Evolutionary conservation across 495 filamentous ascomycete genomes (phyloP).

Genomic region (Endocarpon pusillum): DNA sequence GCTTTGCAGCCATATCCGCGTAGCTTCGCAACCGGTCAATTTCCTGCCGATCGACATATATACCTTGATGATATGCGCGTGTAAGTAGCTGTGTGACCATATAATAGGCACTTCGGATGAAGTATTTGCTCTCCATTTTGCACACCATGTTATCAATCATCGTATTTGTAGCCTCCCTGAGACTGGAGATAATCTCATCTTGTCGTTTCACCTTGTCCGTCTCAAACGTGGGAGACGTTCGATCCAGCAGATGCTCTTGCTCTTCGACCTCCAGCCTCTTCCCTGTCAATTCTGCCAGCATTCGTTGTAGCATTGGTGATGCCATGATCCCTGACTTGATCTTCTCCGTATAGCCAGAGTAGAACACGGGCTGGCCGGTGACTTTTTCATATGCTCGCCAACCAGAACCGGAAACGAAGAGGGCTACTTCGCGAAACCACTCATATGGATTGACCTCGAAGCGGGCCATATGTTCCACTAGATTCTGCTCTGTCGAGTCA

Average conservation of each 20-base stretch:
- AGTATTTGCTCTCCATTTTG: conserved; percentile 91
- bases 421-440: conserved; percentile 80
- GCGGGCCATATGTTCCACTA: conserved; percentile 67
- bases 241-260: conserved; percentile 48
- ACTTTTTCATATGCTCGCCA: conserved; percentile 88
- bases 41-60: conserved; percentile 90
- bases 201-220: conserved; percentile 37
- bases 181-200: conserved; percentile 42
- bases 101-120: conserved; percentile 87
- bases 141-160: conserved; percentile 94
- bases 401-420: conserved; percentile 76
- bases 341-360: conserved; percentile 74
- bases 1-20: conserved; percentile 61
- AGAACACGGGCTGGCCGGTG: conserved; percentile 86
- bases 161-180: conserved; percentile 60
- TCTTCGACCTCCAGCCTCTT: conserved; percentile 57
- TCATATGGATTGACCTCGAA: conserved; percentile 58
- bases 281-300: conserved; percentile 61
- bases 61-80: conserved; percentile 89
- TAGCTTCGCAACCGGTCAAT: conserved; percentile 64
- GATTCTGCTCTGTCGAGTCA: conserved; percentile 44
- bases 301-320: conserved; percentile 54
- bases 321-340: conserved; percentile 64
- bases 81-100: conserved; percentile 72
- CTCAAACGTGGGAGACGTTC: conserved; percentile 23